Evolutionary conservation across 2,329 filamentous ascomycete species (phyloP).

Genomic region (Penicillium vulpinum): DNA sequence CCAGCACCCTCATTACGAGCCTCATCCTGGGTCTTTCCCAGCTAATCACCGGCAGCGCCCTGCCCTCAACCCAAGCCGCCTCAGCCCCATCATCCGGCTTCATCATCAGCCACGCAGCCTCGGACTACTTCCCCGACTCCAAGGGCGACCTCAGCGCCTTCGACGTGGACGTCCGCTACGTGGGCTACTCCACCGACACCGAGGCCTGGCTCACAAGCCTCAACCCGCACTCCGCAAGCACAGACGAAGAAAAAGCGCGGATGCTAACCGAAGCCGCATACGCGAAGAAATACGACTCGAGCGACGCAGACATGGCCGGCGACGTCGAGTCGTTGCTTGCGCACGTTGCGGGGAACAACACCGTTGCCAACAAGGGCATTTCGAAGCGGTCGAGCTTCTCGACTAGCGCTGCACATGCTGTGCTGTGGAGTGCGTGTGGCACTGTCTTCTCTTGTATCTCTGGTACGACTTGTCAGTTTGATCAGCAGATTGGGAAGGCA

Average conservation of each 20-base stretch:
- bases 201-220: not conserved
- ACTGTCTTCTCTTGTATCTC: not conserved
- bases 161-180: constrained; percentile 4
- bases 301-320: not conserved
- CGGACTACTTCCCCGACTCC: constrained; percentile 1
- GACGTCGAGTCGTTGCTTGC: not conserved
- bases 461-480: not conserved
- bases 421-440: not conserved
- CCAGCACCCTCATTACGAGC: not conserved
- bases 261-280: not conserved
- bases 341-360: not conserved
- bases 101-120: not conserved
- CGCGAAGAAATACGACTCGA: not conserved
- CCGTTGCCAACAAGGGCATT: not conserved
- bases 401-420: constrained; percentile 1
- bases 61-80: not conserved
- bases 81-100: not conserved
- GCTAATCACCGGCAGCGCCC: not conserved
- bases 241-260: not conserved
- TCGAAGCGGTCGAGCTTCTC: not conserved
- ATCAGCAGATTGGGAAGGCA: not conserved
- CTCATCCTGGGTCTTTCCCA: not conserved
- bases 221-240: not conserved
- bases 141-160: constrained; percentile 1
- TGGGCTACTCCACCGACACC: not conserved